phyloP scores from a whole-genome alignment of 805 yeast genomes.

The Priceomyces melissophilus region DNA sequence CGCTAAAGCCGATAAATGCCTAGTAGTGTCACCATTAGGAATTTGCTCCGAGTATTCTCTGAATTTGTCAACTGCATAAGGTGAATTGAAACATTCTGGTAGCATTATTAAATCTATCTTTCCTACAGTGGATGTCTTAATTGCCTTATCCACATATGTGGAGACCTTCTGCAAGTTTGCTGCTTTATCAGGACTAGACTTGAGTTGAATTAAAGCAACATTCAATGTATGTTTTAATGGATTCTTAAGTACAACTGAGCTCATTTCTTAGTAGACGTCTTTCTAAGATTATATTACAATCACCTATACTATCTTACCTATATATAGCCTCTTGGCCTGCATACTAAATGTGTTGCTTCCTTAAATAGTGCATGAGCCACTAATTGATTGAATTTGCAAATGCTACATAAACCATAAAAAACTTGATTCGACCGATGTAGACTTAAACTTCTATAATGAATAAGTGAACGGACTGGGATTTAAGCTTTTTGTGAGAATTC shows the following conservation, averaged over 20 bases:
- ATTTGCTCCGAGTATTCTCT: slow-evolving; percentile 85
- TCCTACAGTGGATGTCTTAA: slow-evolving; percentile 28
- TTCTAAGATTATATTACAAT: no score
- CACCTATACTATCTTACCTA: background rate
- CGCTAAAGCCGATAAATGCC: slow-evolving; percentile 65
- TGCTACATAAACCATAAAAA: no score
- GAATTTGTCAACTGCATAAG: slow-evolving; percentile 85
- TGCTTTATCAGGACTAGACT: slow-evolving; percentile 76
- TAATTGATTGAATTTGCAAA: no score
- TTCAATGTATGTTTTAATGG: slow-evolving; percentile 58
- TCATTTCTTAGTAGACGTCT: slow-evolving; percentile 1
- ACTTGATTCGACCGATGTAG: no score
- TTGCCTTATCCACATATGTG: slow-evolving; percentile 61
- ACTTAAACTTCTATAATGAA: no score
- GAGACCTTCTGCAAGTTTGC: slow-evolving; percentile 72
- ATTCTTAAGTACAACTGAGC: slow-evolving; percentile 21
- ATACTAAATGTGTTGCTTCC: no score
- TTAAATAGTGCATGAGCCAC: no score
- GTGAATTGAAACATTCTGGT: slow-evolving; percentile 97
- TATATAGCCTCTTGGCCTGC: no score
- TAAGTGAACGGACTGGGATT: no score
- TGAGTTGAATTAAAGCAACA: slow-evolving; percentile 81
- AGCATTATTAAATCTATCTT: slow-evolving; percentile 68
- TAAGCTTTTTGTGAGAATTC: no score
- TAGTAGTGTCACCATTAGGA: slow-evolving; percentile 68